Percentiles rank a stretch among this genome's conserved stretches.
Evolutionary conservation across 257 asterid genomes (phyloP).

Genomic region (Fraxinus anomala): DNA sequence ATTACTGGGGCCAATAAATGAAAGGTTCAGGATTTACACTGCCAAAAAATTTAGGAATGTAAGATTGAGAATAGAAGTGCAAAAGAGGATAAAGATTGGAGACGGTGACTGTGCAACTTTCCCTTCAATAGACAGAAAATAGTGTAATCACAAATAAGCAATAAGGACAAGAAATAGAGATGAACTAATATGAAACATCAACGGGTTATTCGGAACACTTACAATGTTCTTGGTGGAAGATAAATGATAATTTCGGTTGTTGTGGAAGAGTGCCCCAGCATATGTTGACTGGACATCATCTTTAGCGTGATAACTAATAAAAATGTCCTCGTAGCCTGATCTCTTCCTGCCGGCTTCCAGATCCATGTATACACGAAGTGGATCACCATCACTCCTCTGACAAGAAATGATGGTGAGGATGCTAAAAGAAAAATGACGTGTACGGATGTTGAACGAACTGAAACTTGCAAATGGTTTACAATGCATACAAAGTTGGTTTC

Average conservation of each 20-base stretch:
- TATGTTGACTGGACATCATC: constrained; percentile 95
- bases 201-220: constrained; percentile 28
- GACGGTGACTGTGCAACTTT: not conserved
- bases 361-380: constrained; percentile 92
- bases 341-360: constrained; percentile 91
- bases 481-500: not conserved
- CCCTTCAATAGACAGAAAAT: not conserved
- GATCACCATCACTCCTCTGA: constrained; percentile 77
- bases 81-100: not conserved
- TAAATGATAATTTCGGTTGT: constrained; percentile 73
- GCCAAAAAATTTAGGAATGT: not conserved
- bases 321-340: constrained; percentile 79
- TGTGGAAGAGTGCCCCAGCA: constrained; percentile 85
- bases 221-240: constrained; percentile 71
- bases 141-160: not conserved
- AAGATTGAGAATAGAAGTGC: not conserved
- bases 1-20: not conserved
- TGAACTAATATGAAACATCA: not conserved
- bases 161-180: not conserved
- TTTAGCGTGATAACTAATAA: constrained; percentile 82
- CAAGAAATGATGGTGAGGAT: constrained; percentile 26
- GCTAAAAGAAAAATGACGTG: not conserved
- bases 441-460: not conserved
- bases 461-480: not conserved
- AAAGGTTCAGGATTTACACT: not conserved